Percentiles rank a stretch among this genome's conserved stretches.
phyloP scores from a whole-genome alignment of 495 filamentous ascomycete species.

The Lasiosphaeria ovina region DNA sequence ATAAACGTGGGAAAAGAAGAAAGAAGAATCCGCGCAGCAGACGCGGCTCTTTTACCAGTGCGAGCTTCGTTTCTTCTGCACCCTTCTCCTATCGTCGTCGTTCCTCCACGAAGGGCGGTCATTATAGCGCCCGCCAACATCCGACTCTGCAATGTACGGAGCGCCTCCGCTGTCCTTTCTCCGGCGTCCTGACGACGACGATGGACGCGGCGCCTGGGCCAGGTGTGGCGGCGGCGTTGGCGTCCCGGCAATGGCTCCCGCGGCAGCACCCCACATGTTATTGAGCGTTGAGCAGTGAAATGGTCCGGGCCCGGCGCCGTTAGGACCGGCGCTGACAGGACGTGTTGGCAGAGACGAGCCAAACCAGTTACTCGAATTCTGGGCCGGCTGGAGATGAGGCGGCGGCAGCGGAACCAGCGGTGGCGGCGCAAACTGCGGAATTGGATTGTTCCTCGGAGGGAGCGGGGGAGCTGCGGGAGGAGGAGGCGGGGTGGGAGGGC shows the following conservation, averaged over 20 bases:
- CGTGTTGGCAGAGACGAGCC: conserved; percentile 22
- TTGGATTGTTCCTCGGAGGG: conserved; percentile 7
- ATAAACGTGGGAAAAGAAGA: background rate
- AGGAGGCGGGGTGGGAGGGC: background rate
- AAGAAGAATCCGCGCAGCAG: background rate
- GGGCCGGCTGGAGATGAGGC: conserved; percentile 5
- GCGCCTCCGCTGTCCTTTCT: conserved; percentile 22
- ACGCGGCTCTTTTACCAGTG: conserved; percentile 24
- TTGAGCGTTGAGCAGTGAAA: conserved; percentile 27
- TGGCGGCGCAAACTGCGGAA: conserved; percentile 2
- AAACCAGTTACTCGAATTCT: background rate
- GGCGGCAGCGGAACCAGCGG: conserved; percentile 8
- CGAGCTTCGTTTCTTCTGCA: conserved; percentile 48
- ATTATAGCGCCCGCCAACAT: conserved; percentile 21
- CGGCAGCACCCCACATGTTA: conserved; percentile 29
- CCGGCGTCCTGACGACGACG: conserved; percentile 5
- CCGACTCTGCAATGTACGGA: conserved; percentile 15
- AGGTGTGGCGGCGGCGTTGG: conserved; percentile 20
- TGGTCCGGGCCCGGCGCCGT: conserved; percentile 16
- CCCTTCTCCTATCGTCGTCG: conserved; percentile 33
- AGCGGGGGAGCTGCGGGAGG: conserved; percentile 24
- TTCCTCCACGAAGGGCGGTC: conserved; percentile 1
- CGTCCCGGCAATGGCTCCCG: conserved; percentile 1
- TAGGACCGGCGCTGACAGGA: conserved; percentile 43
- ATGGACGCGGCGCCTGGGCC: conserved; percentile 18